Base-by-base conservation (phyloP, 441 rosid genomes). In the Bruguiera hainesii region DNA sequence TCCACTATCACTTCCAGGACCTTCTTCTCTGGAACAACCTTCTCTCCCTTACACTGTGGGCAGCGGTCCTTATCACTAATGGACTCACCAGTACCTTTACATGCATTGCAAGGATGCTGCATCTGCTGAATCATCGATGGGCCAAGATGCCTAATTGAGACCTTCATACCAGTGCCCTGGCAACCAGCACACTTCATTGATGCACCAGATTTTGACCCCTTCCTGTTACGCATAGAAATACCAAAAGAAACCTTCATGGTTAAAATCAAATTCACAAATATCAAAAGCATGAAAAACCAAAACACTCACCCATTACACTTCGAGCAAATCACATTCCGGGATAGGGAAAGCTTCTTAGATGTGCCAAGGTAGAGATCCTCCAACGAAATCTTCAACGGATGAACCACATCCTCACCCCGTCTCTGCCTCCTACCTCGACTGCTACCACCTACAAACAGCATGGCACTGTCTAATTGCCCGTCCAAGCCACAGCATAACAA, bases 101-200 rank as follows among this genome's bases (percentile, higher is more conserved):
- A 91, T 23, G 86, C 94, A 73, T 88, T 84, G 76, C 94, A 91
- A 64, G 87, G 73, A 55, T 89, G 96, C 53, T 89, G 98, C 92
- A 85, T 89, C 76, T 92, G 95, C 75, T 89, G 96, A 69, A 89
- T 84, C 97, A 91, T 87, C 19, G 85, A 82, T 10, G 93, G 97
- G 5, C 97, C 91, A 6, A 91, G 80, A 1, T 86, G 95, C 80
- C 95, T 84, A 20, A 83, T 83, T 4, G 96, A 74, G 4, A 88
- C 90, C 79, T 92, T 92, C 93, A 88, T 83, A 21, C 98, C 93
- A 26, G 91, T 64, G 1, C 98, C 98, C 61, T 87, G 83, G 70
- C 98, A 92, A 50, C 93, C 93, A 16, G 84, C 5, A 69, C 98
- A 92, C 53, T 68, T 75, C 86, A 71, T 75, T 4, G 91, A 87